Percentiles rank a stretch among this genome's conserved stretches.
These are phyloP conservation scores for Hymenoscyphus repandus DNA, from an alignment of 2,329 filamentous ascomycete species.

Conservation along the genomic window DNA sequence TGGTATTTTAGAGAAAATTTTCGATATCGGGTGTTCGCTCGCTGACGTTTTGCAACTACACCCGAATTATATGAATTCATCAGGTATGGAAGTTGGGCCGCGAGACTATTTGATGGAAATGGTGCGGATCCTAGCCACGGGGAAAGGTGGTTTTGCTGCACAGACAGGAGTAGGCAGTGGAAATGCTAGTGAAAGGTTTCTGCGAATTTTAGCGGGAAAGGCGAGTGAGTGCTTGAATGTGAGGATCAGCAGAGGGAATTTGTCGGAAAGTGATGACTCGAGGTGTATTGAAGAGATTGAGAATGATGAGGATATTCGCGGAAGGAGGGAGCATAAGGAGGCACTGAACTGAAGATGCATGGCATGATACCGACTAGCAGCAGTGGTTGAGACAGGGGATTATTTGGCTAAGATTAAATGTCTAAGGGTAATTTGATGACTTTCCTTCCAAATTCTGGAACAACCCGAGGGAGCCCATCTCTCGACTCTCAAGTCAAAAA, in stretches of 20 bases:
- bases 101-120: conserved; percentile 7
- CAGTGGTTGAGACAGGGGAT: neutral
- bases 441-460: too few relatives aligned
- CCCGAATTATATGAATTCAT: conserved; percentile 2
- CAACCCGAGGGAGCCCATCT: too few relatives aligned
- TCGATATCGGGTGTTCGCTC: conserved; percentile 32
- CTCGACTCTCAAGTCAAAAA: too few relatives aligned
- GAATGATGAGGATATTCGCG: conserved; percentile 3
- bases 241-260: neutral
- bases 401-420: neutral
- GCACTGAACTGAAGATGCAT: neutral
- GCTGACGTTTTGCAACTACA: conserved; percentile 24
- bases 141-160: neutral
- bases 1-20: conserved; percentile 32
- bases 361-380: neutral
- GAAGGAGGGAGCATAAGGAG: neutral
- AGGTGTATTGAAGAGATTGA: conserved; percentile 1
- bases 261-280: neutral
- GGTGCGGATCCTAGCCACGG: conserved; percentile 3
- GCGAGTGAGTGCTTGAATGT: neutral
- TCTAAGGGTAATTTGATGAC: too few relatives aligned
- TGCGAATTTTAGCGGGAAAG: conserved; percentile 1
- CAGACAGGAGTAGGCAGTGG: neutral
- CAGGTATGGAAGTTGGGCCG: conserved; percentile 4
- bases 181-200: neutral